A percentile compares a stretch with the other conserved stretches of the same genome.
Evolutionary conservation across 306 rosid species (phyloP).

Genomic region (Pachyrhizus erosus): DNA sequence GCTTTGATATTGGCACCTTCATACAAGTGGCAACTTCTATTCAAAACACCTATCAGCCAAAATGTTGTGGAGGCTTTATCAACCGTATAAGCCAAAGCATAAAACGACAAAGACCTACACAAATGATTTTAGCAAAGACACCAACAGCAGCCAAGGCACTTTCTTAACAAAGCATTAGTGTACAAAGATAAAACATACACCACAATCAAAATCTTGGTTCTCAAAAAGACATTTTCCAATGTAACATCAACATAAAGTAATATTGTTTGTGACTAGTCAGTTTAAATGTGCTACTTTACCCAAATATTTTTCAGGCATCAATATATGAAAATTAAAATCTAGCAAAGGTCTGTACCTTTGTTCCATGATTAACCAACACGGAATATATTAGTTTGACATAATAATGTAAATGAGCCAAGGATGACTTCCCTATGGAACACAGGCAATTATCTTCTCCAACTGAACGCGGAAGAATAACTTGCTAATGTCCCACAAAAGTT

Average conservation of each 20-base stretch:
- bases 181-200: neutral
- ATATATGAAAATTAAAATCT: constrained; percentile 4
- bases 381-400: constrained; percentile 20
- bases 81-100: neutral
- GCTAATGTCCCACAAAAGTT: constrained; percentile 7
- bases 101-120: neutral
- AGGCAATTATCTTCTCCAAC: constrained; percentile 16
- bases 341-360: constrained; percentile 34
- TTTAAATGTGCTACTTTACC: constrained; percentile 26
- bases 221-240: neutral
- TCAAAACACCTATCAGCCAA: neutral
- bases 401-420: constrained; percentile 69
- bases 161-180: neutral
- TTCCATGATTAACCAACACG: constrained; percentile 22
- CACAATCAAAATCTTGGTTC: neutral
- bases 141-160: neutral
- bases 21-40: neutral
- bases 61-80: neutral
- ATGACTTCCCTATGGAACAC: constrained; percentile 74
- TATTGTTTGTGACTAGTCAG: constrained; percentile 13
- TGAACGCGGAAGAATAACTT: constrained; percentile 37
- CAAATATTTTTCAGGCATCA: constrained; percentile 29
- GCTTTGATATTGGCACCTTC: neutral
- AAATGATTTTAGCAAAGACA: neutral
- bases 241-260: constrained; percentile 16